Base-by-base conservation (phyloP, 2,329 filamentous ascomycete genomes). In the Trichoderma oligosporum region DNA sequence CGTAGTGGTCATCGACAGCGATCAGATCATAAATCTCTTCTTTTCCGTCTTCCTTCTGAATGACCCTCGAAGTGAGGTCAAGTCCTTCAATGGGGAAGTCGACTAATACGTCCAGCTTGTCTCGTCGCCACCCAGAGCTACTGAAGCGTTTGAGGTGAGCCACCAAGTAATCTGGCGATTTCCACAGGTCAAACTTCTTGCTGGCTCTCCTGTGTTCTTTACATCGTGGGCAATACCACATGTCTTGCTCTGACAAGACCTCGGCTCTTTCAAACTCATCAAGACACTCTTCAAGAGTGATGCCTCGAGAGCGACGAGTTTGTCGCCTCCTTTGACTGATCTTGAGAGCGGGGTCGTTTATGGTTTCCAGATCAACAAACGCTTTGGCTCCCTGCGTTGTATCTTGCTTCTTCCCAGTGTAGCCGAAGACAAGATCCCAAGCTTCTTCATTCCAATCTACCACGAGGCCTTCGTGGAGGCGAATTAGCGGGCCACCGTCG, bases 101-200 rank as follows among this genome's bases (percentile, higher is more conserved):
- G 20, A 99, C 91, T 8, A 89, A 75, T 7, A 92, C 86, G 65
- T 97, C 92, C 45, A 99, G 80, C 78, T 99, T 99, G 72, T 97
- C 91, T 56, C 92, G 81, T 64, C 92, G 87, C 61, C 81, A 87
- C 14, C 89, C 85, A 63, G 86, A 88, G 22, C 88, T 91, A 69
- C 91, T 96, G 71, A 99, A 99, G 6, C 94, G 85, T 78, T 99
- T 99, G 48, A 99, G 80, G 69, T 99, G 94, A 61, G 97, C 88
- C 41, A 97, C 88, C 14, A 99, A 81, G 60, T 97, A 95, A 70
- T 99, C 94, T 0, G 94, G 94, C 2, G 89, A 87, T 68, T 93
- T 97, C 94, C 94, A 99, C 16, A 99, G 82, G 68, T 97, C 92
- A 53, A 99, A 91, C 67, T 94, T 97, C 78, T 99, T 99, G 74